phyloP scores from a whole-genome alignment of 768 basidiomycete species.

The Amanita thiersii region DNA sequence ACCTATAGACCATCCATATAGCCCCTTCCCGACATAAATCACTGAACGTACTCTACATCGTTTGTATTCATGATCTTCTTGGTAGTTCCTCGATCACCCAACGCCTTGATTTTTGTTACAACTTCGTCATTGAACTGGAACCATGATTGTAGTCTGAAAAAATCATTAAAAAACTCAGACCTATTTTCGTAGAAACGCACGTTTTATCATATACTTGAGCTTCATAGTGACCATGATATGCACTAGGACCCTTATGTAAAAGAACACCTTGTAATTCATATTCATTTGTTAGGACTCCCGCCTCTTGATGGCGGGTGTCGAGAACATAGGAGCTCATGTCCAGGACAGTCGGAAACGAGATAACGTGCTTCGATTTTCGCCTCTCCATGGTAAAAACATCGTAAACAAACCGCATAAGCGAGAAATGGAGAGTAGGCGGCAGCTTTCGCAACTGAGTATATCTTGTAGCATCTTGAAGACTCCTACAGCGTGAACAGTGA shows the following conservation, averaged over 20 bases:
- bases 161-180: neutral
- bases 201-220: conserved; percentile 68
- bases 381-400: conserved; percentile 72
- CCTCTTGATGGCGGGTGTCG: conserved; percentile 14
- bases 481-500: conserved; percentile 65
- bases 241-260: conserved; percentile 86
- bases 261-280: conserved; percentile 85
- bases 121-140: conserved; percentile 90
- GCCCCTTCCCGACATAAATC: too few relatives aligned
- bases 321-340: conserved; percentile 65
- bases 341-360: conserved; percentile 68
- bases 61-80: too few relatives aligned
- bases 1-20: too few relatives aligned
- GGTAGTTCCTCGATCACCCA: conserved; percentile 34
- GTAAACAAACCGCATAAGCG: conserved; percentile 89
- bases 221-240: conserved; percentile 87
- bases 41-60: too few relatives aligned
- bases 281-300: conserved; percentile 19
- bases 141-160: conserved; percentile 45
- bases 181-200: neutral
- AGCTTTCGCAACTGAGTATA: conserved; percentile 61
- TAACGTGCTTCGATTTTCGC: conserved; percentile 77
- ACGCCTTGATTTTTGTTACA: conserved; percentile 54
- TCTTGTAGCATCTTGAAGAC: conserved; percentile 72
- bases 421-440: conserved; percentile 88